Conservation (phyloP, 495 filamentous ascomycete genomes). For the Aspergillus avenaceus region DNA sequence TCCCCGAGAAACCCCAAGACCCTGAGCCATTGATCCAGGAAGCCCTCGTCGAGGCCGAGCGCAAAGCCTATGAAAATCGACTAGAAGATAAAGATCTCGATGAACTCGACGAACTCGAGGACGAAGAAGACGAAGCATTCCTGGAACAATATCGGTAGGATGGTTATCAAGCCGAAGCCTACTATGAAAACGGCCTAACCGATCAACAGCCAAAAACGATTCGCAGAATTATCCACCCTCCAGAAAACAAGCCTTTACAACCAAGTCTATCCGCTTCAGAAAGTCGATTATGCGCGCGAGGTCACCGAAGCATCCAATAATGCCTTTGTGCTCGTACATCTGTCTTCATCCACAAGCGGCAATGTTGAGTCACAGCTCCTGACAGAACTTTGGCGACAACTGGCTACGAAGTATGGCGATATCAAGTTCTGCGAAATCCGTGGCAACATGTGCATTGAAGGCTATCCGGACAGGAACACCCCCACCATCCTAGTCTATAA, state of each 20-base stretch:
- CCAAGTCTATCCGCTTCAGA: slow-evolving; percentile 88
- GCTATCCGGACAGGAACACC: slow-evolving; percentile 90
- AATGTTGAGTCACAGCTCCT: slow-evolving; percentile 81
- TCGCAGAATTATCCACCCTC: slow-evolving; percentile 73
- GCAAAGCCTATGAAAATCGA: slow-evolving; percentile 80
- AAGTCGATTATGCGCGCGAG: slow-evolving; percentile 84
- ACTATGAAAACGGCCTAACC: background rate
- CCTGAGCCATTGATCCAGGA: slow-evolving; percentile 94
- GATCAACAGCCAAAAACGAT: slow-evolving; percentile 63
- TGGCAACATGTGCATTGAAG: slow-evolving; percentile 90
- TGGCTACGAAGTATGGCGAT: slow-evolving; percentile 81
- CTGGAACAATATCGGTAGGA: slow-evolving; percentile 74
- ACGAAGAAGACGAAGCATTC: slow-evolving; percentile 90
- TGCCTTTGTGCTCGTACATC: slow-evolving; percentile 74
- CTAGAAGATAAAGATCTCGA: slow-evolving; percentile 91
- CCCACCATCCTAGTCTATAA: slow-evolving; percentile 91
- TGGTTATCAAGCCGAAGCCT: no score
- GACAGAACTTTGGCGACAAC: slow-evolving; percentile 80
- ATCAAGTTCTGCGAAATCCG: slow-evolving; percentile 97
- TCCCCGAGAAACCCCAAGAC: slow-evolving; percentile 92
- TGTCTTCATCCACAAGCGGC: slow-evolving; percentile 69
- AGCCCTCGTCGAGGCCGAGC: slow-evolving; percentile 77
- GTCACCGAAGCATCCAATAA: slow-evolving; percentile 86
- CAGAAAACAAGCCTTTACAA: slow-evolving; percentile 74
- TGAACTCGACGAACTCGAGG: slow-evolving; percentile 89